Evolutionary conservation across 768 basidiomycete species (phyloP), one percentile per base, ranked within the genome.

Genomic region (Podaxis carcinomalis): DNA sequence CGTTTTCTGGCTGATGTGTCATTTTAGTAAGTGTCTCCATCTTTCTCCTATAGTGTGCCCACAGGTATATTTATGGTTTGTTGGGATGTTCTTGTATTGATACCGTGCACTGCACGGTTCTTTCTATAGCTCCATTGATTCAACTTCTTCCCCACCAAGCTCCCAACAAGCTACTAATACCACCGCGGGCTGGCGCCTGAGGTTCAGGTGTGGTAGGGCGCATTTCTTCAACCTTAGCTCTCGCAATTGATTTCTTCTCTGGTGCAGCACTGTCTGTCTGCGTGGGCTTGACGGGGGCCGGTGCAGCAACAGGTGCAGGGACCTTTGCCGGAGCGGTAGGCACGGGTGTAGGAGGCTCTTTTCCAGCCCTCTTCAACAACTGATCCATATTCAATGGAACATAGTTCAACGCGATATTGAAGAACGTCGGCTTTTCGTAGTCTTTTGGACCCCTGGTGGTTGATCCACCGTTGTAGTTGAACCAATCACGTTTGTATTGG

Each of bases 331-430:
- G 60, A 6, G 66, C 64, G 27, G 25, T 27, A 27, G 25, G 25
- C 25, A 27, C 25, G 27, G 65, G 56, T 1, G 74, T 57, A 37
- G 10, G 23, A 11, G 71, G 69, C 49, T 78, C 70, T 74, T 86
- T 87, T 1, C 93, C 93, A 2, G 88, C 90, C 16, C 89, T 78
- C 61, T 80, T 82, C 67, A 85, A 75, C 61, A 97, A 73, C 54
- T 83, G 76, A 49, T 92, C 89, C 86, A 95, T 88, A 67, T 95
- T 91, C 62, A 94, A 73, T 64, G 90, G 85, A 57, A 93, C 87
- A 69, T 96, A 97, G 73, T 96, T 97, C 67, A 95, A 85, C 16
- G 93, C 95, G 63, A 93, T 90, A 70, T 97, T 92, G 74, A 95
- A 97, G 78, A 98, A 97, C 42, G 93, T 68, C 14, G 93, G 92